Percentiles rank a stretch among this genome's conserved stretches.
These are phyloP conservation scores for Aspergillus ostianus DNA, from an alignment of 495 filamentous ascomycete genomes.

Conservation along the genomic window DNA sequence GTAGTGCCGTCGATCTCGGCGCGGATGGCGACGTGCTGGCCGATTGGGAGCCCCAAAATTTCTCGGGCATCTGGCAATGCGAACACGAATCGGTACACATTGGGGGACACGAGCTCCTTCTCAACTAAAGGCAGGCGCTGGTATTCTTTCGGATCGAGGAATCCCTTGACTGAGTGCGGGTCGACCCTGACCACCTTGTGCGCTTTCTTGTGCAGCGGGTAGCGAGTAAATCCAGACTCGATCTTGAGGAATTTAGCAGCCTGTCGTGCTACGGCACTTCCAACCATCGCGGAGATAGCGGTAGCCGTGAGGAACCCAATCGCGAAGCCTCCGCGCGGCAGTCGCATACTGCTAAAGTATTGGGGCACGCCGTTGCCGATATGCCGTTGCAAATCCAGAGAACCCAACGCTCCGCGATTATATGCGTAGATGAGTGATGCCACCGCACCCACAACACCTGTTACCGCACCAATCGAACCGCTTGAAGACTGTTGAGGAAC, in stretches of 20 bases:
- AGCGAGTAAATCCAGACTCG: constrained; percentile 39
- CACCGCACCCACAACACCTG: background rate
- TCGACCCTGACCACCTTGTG: constrained; percentile 26
- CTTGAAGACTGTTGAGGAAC: background rate
- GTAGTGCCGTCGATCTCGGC: constrained; percentile 39
- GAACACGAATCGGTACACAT: constrained; percentile 50
- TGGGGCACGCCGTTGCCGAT: constrained; percentile 2
- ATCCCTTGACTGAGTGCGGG: constrained; percentile 34
- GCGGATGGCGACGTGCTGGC: constrained; percentile 52
- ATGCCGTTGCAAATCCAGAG: constrained; percentile 2
- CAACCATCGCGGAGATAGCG: constrained; percentile 24
- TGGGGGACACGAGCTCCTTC: constrained; percentile 42
- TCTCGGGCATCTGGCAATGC: constrained; percentile 38
- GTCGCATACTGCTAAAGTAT: constrained; percentile 16
- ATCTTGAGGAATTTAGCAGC: constrained; percentile 28
- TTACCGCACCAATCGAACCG: background rate
- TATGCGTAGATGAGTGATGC: too few species aligned
- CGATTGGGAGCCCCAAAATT: constrained; percentile 51
- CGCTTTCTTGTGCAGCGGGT: constrained; percentile 37
- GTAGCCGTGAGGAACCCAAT: constrained; percentile 38
- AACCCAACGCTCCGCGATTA: background rate
- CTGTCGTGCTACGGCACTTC: constrained; percentile 21
- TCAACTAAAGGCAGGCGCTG: constrained; percentile 41
- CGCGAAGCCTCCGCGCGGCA: constrained; percentile 28
- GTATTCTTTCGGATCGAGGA: constrained; percentile 47